Evolutionary conservation across 1,284 basidiomycete species (phyloP).

Genomic region (Cryptococcus depauperatus): DNA sequence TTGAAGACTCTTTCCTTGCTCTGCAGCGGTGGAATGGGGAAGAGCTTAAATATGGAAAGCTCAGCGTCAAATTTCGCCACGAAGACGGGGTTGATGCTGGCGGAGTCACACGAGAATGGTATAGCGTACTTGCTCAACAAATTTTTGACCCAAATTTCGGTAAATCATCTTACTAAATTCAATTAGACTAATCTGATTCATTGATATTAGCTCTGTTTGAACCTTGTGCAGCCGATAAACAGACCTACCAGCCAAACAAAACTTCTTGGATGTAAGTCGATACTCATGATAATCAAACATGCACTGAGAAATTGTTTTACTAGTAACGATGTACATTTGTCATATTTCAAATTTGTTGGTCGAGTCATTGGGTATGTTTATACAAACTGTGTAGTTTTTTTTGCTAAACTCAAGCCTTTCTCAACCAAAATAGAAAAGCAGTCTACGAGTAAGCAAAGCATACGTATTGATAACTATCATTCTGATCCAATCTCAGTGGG

Average conservation of each 20-base stretch:
- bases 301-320: neutral
- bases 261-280: slow-evolving; percentile 63
- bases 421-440: slow-evolving; percentile 27
- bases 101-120: slow-evolving; percentile 97
- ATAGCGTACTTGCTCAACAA: slow-evolving; percentile 91
- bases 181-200: neutral
- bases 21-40: slow-evolving; percentile 85
- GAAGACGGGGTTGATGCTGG: slow-evolving; percentile 99
- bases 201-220: slow-evolving; percentile 67
- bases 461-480: neutral
- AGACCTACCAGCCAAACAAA: slow-evolving; percentile 95
- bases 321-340: slow-evolving; percentile 80
- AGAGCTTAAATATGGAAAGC: slow-evolving; percentile 95
- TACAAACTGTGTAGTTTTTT: too few relatives aligned
- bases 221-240: slow-evolving; percentile 85
- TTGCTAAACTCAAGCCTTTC: too few relatives aligned
- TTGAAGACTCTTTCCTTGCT: slow-evolving; percentile 93
- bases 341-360: slow-evolving; percentile 98
- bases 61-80: slow-evolving; percentile 92
- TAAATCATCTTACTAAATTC: slow-evolving; percentile 10
- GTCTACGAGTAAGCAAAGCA: slow-evolving; percentile 39
- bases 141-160: slow-evolving; percentile 99
- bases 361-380: slow-evolving; percentile 72
- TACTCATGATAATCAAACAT: slow-evolving; percentile 14
- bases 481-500: slow-evolving; percentile 58